Conservation (phyloP, 83 land plant genomes). For the Diphasiastrum complanatum region DNA sequence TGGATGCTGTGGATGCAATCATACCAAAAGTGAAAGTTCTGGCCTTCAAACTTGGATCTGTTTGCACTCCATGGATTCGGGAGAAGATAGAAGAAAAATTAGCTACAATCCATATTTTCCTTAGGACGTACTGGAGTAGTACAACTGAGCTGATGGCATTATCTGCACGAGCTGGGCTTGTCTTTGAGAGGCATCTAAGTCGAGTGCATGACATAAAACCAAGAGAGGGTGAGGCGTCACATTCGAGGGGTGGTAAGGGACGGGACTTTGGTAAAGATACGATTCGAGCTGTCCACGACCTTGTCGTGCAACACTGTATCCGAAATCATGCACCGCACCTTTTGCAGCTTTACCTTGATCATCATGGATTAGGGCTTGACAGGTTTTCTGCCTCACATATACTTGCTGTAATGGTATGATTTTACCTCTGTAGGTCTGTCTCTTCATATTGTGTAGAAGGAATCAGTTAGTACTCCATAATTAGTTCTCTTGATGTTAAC, state of each 20-base stretch:
- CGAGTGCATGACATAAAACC: not conserved
- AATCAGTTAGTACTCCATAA: no score
- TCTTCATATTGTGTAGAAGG: no score
- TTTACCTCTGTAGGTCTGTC: not conserved
- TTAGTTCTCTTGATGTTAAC: no score
- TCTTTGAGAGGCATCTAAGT: constrained; percentile 20
- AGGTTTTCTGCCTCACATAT: constrained; percentile 38
- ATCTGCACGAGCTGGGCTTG: constrained; percentile 57
- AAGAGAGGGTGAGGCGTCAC: constrained; percentile 7
- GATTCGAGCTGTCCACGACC: constrained; percentile 53
- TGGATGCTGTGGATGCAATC: constrained; percentile 42
- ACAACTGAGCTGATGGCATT: constrained; percentile 57
- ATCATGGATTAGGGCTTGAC: constrained; percentile 52
- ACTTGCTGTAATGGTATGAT: constrained; percentile 65
- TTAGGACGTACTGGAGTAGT: constrained; percentile 61
- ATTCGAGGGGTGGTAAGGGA: constrained; percentile 5
- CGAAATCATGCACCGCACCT: constrained; percentile 54
- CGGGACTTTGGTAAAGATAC: constrained; percentile 29
- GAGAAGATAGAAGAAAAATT: constrained; percentile 62
- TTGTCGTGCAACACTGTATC: constrained; percentile 57
- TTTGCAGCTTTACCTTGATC: constrained; percentile 76
- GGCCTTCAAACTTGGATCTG: constrained; percentile 23
- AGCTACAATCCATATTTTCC: constrained; percentile 59
- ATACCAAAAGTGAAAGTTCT: constrained; percentile 57
- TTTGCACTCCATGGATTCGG: constrained; percentile 60